Conservation (phyloP, 2,329 filamentous ascomycete species). For the Cladophialophora carrionii region DNA sequence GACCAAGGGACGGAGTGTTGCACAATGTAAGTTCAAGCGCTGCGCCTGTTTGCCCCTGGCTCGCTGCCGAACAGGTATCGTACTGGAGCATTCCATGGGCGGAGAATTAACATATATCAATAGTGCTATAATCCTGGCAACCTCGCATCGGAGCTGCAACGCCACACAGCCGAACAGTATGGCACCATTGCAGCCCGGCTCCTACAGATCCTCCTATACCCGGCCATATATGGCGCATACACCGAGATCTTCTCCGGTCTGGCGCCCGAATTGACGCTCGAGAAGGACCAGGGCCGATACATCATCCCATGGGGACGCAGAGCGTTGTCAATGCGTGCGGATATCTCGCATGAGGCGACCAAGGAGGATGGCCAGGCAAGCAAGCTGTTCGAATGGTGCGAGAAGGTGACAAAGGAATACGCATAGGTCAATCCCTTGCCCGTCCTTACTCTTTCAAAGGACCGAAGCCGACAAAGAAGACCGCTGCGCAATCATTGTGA, state of each 20-base stretch:
- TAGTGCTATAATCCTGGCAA: slow-evolving; percentile 48
- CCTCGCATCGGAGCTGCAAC: slow-evolving; percentile 46
- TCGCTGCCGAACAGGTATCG: not conserved
- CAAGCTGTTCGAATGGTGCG: slow-evolving; percentile 34
- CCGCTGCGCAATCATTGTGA: not conserved
- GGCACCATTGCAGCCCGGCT: not conserved
- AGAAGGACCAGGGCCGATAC: slow-evolving; percentile 42
- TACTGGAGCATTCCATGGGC: not conserved
- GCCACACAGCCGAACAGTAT: slow-evolving; percentile 34
- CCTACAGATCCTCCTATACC: slow-evolving; percentile 37
- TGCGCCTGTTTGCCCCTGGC: not conserved
- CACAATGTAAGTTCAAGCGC: slow-evolving; percentile 31
- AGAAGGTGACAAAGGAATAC: slow-evolving; percentile 28
- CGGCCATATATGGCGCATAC: slow-evolving; percentile 50
- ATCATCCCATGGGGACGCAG: slow-evolving; percentile 55
- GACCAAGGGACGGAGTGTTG: slow-evolving; percentile 24
- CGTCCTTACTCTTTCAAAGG: not conserved
- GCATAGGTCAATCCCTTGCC: slow-evolving; percentile 10
- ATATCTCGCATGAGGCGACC: slow-evolving; percentile 17
- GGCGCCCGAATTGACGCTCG: slow-evolving; percentile 47
- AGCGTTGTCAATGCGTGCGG: slow-evolving; percentile 11
- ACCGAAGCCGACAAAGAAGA: not conserved
- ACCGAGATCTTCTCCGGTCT: slow-evolving; percentile 55
- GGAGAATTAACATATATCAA: not conserved
- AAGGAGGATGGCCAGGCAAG: slow-evolving; percentile 23